Conservation (phyloP, 2,329 filamentous ascomycete genomes). For the Pleomassaria siparia region DNA sequence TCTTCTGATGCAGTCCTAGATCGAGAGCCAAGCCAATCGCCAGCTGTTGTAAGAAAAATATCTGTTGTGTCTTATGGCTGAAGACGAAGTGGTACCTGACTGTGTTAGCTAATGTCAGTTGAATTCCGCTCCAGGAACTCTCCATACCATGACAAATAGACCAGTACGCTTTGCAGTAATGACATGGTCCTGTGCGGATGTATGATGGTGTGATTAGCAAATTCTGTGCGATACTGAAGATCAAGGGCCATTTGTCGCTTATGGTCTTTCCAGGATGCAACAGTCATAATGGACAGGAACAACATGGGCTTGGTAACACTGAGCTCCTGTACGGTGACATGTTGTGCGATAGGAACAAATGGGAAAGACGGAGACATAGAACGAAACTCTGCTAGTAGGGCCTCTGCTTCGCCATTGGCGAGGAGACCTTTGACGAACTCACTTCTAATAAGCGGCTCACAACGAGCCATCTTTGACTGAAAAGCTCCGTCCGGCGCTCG, state of each 20-base stretch:
- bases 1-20: conserved; percentile 28
- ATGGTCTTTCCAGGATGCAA: conserved; percentile 32
- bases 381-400: conserved; percentile 27
- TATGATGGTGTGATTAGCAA: conserved; percentile 38
- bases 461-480: conserved; percentile 13
- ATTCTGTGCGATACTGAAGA: conserved; percentile 26
- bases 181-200: conserved; percentile 28
- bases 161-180: conserved; percentile 35
- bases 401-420: conserved; percentile 26
- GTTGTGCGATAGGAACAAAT: conserved; percentile 28
- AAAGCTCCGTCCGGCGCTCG: conserved; percentile 18
- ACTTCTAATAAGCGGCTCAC: conserved; percentile 25
- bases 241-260: conserved; percentile 30
- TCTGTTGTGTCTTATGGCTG: conserved; percentile 38
- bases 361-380: conserved; percentile 33
- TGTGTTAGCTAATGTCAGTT: conserved; percentile 6
- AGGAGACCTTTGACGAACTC: conserved; percentile 22
- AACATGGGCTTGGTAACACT: conserved; percentile 32
- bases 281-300: conserved; percentile 32
- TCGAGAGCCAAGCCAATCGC: conserved; percentile 35
- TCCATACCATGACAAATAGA: conserved; percentile 39
- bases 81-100: conserved; percentile 39
- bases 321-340: conserved; percentile 19
- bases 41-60: conserved; percentile 34
- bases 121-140: neutral